Evolutionary conservation across 345 rosid species (phyloP).

Genomic region (Eucalyptus sp.): DNA sequence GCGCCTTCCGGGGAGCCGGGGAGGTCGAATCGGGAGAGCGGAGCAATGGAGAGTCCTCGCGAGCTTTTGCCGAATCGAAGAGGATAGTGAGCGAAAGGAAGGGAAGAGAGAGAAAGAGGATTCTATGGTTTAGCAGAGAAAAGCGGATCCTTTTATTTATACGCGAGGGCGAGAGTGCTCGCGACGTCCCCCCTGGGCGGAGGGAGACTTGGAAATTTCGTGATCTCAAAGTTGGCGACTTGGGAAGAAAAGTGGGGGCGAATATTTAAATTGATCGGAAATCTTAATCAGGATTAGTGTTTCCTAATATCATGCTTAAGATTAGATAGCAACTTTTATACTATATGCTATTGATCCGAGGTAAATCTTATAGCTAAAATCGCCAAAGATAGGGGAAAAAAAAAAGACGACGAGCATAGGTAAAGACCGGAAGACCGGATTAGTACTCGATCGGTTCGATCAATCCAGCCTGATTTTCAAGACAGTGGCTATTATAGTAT

Average conservation of each 20-base stretch:
- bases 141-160: not conserved
- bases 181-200: not conserved
- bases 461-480: fast-evolving
- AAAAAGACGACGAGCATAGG: too few species aligned
- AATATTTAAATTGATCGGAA: not conserved
- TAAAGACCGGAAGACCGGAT: not conserved
- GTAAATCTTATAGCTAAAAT: not conserved
- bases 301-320: not conserved
- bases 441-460: not conserved
- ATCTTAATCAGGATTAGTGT: not conserved
- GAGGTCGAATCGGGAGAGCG: not conserved
- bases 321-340: not conserved
- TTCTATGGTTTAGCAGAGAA: not conserved
- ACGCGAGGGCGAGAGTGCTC: not conserved
- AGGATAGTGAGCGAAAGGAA: not conserved
- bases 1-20: not conserved
- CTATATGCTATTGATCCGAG: not conserved
- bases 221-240: not conserved
- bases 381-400: not conserved
- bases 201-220: not conserved
- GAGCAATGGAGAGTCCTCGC: not conserved
- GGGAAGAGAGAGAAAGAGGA: not conserved
- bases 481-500: too few species aligned
- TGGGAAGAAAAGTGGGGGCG: not conserved
- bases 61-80: not conserved